Evolutionary conservation across 345 rosid species (phyloP), one percentile per base, ranked within the genome.

Genomic region (Salix brachista): DNA sequence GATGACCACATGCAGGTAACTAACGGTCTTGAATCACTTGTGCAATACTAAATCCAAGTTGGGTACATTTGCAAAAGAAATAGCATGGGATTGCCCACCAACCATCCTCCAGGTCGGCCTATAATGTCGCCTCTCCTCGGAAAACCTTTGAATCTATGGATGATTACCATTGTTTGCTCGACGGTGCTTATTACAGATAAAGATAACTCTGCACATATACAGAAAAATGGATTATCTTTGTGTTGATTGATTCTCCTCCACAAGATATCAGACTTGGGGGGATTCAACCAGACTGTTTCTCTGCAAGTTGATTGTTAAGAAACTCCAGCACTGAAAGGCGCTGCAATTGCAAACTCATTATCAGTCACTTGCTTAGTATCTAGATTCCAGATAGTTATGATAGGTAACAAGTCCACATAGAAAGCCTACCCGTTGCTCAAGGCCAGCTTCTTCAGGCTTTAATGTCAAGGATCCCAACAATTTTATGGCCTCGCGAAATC

Each of bases 401-500:
- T 19, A 77, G 32, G 10, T 58, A 44, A 56, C 42, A 69, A 76
- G 77, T 9, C 4, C 25, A 1, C 17, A 69, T 32, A 5, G 65
- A 46, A 70, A 82, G 74, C 90, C 84, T 84, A 92, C 97, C 80
- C 94, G 84, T 82, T 90, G 92, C 80, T 93, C 91, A 26, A 96
- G 91, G 72, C 84, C 77, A 76, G 90, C 82, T 83, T 90, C 97
- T 70, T 87, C 87, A 64, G 94, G 69, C 78, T 91, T 92, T 81
- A 92, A 78, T 13, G 86, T 85, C 84, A 89, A 84, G 34, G 97
- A 82, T 82, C 91, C 93, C 83, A 96, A 77, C 79, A 92, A 80
- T 70, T 85, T 82, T 76, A 92, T 88, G 81, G 97, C 98, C 88
- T 96, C 99, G 69, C 81, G 81, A 82, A 96, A 93, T 79, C 94